Conservation (phyloP, 768 basidiomycete genomes). For the Termitomyces sp. region DNA sequence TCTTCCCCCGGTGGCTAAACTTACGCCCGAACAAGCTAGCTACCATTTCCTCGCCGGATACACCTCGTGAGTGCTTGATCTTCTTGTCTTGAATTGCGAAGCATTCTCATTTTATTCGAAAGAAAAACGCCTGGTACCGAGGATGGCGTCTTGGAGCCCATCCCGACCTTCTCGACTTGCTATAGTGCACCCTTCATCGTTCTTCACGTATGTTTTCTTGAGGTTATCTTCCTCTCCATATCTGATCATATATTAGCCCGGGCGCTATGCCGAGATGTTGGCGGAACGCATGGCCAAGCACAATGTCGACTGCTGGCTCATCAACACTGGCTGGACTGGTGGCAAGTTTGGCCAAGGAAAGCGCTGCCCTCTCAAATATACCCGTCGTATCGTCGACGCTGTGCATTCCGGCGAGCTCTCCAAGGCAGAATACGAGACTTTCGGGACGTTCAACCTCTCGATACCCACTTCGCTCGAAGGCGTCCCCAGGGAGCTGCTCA, state of each 20-base stretch:
- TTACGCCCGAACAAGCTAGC: constrained; percentile 91
- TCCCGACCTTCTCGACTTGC: constrained; percentile 98
- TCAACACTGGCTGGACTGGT: constrained; percentile 98
- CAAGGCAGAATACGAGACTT: constrained; percentile 81
- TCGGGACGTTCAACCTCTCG: constrained; percentile 75
- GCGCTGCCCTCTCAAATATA: constrained; percentile 95
- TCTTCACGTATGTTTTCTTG: constrained; percentile 62
- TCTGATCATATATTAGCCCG: constrained; percentile 43
- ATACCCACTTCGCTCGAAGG: constrained; percentile 81
- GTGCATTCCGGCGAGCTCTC: constrained; percentile 92
- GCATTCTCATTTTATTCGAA: constrained; percentile 13
- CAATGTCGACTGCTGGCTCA: constrained; percentile 93
- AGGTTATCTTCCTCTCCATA: not conserved
- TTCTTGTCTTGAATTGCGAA: not conserved
- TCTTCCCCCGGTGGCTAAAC: constrained; percentile 89
- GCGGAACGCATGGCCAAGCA: constrained; percentile 88
- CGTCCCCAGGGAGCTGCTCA: constrained; percentile 86
- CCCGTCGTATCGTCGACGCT: constrained; percentile 93
- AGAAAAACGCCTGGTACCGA: constrained; percentile 99
- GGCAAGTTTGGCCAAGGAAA: constrained; percentile 90
- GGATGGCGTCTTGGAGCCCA: constrained; percentile 96
- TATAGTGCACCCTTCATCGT: constrained; percentile 99
- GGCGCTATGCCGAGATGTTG: constrained; percentile 95
- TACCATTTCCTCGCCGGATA: constrained; percentile 98
- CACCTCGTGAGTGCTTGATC: constrained; percentile 58